Evolutionary conservation across 2,329 filamentous ascomycete species (phyloP), one percentile per base, ranked within the genome.

Genomic region (Orbilia javanica): DNA sequence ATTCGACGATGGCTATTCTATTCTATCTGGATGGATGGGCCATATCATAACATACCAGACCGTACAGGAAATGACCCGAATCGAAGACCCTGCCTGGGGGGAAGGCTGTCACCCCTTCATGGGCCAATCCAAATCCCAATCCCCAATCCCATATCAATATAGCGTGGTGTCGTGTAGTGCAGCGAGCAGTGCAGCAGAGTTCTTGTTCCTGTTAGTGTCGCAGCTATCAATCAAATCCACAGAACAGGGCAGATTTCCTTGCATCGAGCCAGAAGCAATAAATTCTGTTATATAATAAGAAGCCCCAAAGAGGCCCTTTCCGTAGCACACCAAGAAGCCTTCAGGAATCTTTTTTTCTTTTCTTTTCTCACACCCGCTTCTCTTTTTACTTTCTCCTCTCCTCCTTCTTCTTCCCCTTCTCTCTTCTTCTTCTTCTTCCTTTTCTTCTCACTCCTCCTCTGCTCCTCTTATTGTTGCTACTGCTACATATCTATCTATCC

Each of bases 341-440:
- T 66, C 34, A 55, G 27, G 52, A 57, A 39, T 42, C 46, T 76
- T 70, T 74, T 78, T 75, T 72, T 65, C 71, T 79, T 80, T 79
- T 75, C 67, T 75, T 79, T 80, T 80, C 77, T 80, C 80, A 80
- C 81, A 80, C 79, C 80, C 80, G 80, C 80, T 67, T 79, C 79
- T 81, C 82, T 80, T 79, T 80, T 79, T 80, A 80, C 79, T 79
- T 80, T 80, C 72, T 65, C 71, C 74, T 81, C 80, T 77, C 79
- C 73, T 20, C 42, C 27, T 15, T 20, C 13, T 62, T 25, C 36
- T 50, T 18, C 20, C 34, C 10, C 57, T 50, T 29, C 27, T 39
- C 69, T 31, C 48, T 34, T 39, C 8, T 34, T 52, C 29, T 39
- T n/a, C 29, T 27, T 29, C 67, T 39, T 46, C 66, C n/a, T 13